Base-by-base conservation (phyloP, 2,329 filamentous ascomycete species). In the Aspergillus uvarum region DNA sequence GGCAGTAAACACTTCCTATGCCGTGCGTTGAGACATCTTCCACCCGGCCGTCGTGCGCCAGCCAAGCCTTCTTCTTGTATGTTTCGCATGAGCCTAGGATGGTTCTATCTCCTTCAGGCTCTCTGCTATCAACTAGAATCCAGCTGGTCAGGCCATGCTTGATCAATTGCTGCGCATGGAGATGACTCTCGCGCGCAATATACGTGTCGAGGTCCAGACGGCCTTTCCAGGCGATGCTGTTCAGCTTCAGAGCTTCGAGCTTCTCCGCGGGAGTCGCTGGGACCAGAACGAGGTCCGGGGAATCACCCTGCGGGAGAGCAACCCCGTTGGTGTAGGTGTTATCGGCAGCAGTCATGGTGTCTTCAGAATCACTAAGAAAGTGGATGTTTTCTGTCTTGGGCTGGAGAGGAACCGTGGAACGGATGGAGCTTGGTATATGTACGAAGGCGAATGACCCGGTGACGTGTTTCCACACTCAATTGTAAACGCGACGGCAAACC, bases 1-100 rank as follows among this genome's bases (percentile, higher is more conserved):
- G 83, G 4, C 88, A 92, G 73, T 88, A 95, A n/a, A 96, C 92
- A 61, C 88, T 91, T 14, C 87, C 90, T 59, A 96, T 84, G 5
- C 89, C 92, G 76, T 96, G 88, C 16, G 86, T 85, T 10, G 76
- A 59, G 10, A 81, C 79, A 48, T 83, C 80, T 67, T 89, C 85
- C 26, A 89, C 68, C 11, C 67, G 81, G 76, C 83, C 82, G 65
- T 80, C 80, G 24, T 84, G 76, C 1, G 76, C 77, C 2, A 78
- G 72, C 14, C 79, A 67, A 2, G 77, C 77, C 29, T 67, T 72
- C 63, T 80, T 80, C 24, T 69, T 70, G 57, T 77, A 76, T 2
- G 82, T 84, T 69, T 88, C 86, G 69, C 86, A 88, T 50, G 84
- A 83, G 50, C 82, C 81, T 6, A 88, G 74, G 21, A 86, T 81